Conservation (phyloP, 345 rosid genomes). For the Nasturtium officinale region DNA sequence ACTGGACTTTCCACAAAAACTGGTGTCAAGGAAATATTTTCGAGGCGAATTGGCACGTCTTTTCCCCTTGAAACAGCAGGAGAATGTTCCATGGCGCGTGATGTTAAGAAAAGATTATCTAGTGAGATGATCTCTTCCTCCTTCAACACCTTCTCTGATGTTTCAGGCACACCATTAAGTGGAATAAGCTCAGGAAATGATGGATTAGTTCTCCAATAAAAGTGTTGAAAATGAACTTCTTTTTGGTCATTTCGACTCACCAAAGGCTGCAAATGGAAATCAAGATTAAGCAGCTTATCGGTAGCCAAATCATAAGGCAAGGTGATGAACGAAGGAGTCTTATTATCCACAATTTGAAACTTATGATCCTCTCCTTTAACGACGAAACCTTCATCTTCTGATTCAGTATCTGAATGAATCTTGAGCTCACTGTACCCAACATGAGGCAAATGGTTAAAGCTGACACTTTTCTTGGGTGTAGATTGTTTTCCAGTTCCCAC, state of each 20-base stretch:
- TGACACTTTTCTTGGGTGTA: constrained; percentile 40
- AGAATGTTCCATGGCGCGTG: constrained; percentile 14
- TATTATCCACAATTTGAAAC: constrained; percentile 39
- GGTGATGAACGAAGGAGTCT: constrained; percentile 45
- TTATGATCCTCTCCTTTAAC: constrained; percentile 37
- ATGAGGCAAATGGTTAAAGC: constrained; percentile 54
- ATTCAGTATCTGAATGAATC: constrained; percentile 59
- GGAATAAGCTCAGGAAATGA: constrained; percentile 18
- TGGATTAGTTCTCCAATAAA: not conserved
- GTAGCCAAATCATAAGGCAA: constrained; percentile 45
- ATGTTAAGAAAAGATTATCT: constrained; percentile 31
- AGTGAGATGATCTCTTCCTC: constrained; percentile 37
- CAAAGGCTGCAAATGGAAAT: constrained; percentile 39
- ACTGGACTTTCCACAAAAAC: not conserved
- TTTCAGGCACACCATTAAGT: constrained; percentile 18
- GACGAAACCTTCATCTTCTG: constrained; percentile 37
- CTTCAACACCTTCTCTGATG: constrained; percentile 25
- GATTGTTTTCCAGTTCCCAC: constrained; percentile 35
- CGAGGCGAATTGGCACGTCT: constrained; percentile 9
- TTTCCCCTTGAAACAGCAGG: constrained; percentile 11
- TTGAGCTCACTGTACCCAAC: constrained; percentile 72
- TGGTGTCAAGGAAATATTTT: not conserved
- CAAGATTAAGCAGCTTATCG: constrained; percentile 51
- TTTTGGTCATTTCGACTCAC: constrained; percentile 1
- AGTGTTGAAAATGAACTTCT: constrained; percentile 17